phyloP scores from a whole-genome alignment of 768 basidiomycete genomes.

The Xerocomus brunneocitrinus region DNA sequence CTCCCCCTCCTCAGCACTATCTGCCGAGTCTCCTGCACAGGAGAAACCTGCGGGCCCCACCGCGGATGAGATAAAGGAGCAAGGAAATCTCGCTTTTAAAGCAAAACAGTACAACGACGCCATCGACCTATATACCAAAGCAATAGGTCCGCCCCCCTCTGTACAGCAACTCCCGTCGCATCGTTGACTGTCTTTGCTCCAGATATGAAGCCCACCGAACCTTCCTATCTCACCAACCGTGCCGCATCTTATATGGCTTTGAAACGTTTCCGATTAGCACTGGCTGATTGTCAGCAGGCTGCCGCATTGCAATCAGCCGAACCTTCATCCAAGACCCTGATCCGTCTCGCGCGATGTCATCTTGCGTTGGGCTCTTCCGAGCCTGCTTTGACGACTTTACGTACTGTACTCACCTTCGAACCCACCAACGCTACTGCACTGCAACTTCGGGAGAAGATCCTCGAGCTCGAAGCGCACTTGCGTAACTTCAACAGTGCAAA shows the following conservation, averaged over 20 bases:
- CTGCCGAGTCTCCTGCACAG: constrained; percentile 6
- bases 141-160: constrained; percentile 49
- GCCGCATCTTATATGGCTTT: constrained; percentile 82
- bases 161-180: constrained; percentile 19
- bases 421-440: constrained; percentile 55
- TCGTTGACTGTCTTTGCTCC: constrained; percentile 3
- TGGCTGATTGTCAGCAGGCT: constrained; percentile 77
- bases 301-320: constrained; percentile 54
- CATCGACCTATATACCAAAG: constrained; percentile 69
- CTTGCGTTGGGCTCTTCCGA: constrained; percentile 69
- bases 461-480: constrained; percentile 60
- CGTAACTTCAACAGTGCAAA: constrained; percentile 57
- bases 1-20: constrained; percentile 14
- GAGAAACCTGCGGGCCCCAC: constrained; percentile 33
- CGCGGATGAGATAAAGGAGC: constrained; percentile 61
- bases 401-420: constrained; percentile 57
- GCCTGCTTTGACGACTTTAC: constrained; percentile 62
- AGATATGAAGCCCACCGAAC: constrained; percentile 62
- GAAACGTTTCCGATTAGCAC: constrained; percentile 69
- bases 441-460: constrained; percentile 58
- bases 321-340: constrained; percentile 72
- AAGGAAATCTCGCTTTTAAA: constrained; percentile 75
- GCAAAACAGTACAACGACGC: constrained; percentile 59
- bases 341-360: constrained; percentile 82
- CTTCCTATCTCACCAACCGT: constrained; percentile 79